A percentile compares a stretch with the other conserved stretches of the same genome.
These are phyloP conservation scores for Rhizopogon vinicolor DNA, from an alignment of 768 basidiomycete species.

Conservation along the genomic window DNA sequence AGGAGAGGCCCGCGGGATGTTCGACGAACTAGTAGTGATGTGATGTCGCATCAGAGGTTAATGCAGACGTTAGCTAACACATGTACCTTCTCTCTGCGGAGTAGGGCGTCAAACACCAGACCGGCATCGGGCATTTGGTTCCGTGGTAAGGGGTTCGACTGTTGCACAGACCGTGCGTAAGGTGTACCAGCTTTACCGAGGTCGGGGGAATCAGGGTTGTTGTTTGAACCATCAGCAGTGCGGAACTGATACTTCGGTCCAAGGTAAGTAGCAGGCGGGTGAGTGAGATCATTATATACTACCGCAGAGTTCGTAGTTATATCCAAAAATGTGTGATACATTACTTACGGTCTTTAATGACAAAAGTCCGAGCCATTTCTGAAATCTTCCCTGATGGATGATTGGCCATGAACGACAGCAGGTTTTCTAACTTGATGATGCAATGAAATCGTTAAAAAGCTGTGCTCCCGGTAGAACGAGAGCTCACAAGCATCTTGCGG, in stretches of 20 bases:
- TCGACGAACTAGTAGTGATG: conserved; percentile 48
- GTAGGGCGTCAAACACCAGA: conserved; percentile 73
- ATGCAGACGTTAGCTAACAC: neutral
- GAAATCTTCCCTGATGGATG: conserved; percentile 44
- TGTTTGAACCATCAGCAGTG: conserved; percentile 69
- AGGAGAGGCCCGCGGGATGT: conserved; percentile 78
- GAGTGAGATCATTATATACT: conserved; percentile 82
- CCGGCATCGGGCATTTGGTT: conserved; percentile 76
- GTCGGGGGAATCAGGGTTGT: conserved; percentile 65
- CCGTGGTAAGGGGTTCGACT: conserved; percentile 54
- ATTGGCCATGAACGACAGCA: conserved; percentile 56
- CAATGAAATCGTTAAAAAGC: neutral
- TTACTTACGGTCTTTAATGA: conserved; percentile 52
- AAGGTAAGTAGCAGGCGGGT: conserved; percentile 69
- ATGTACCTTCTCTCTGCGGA: conserved; percentile 62
- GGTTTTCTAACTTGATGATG: conserved; percentile 58
- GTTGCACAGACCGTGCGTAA: conserved; percentile 78
- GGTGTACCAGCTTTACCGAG: conserved; percentile 76
- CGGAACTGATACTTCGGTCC: conserved; percentile 63
- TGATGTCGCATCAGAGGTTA: conserved; percentile 4
- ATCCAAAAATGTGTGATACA: neutral
- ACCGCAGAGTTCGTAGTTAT: conserved; percentile 1
- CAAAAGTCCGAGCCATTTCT: conserved; percentile 31
- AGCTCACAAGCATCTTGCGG: conserved; percentile 67
- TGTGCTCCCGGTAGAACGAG: neutral